Percentiles rank a stretch among this genome's conserved stretches.
Conservation (phyloP, 73 alveolate genomes). For the Blepharisma stoltei region DNA sequence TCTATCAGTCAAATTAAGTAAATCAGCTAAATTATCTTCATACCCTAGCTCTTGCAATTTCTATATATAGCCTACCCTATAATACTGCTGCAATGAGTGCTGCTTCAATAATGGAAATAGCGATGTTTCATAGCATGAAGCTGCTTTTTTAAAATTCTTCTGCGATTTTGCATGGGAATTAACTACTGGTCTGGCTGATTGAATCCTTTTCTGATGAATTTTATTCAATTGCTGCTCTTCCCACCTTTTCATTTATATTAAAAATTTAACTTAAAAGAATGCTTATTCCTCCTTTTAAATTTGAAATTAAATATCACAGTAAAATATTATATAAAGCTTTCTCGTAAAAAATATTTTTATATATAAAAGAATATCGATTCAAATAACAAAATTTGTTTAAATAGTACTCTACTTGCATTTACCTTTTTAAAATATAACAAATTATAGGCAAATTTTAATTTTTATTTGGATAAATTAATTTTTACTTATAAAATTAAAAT, state of each 20-base stretch:
- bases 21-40: conserved; percentile 31
- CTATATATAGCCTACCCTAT: conserved; percentile 17
- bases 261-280: too few species aligned
- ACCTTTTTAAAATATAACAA: too few species aligned
- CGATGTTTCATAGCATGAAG: conserved; percentile 16
- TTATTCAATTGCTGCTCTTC: conserved; percentile 31
- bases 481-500: too few species aligned
- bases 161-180: conserved; percentile 1
- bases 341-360: too few species aligned
- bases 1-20: conserved; percentile 13
- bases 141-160: conserved; percentile 15
- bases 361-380: too few species aligned
- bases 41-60: conserved; percentile 32
- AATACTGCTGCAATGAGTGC: conserved; percentile 26
- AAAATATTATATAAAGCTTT: too few species aligned
- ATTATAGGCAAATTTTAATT: too few species aligned
- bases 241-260: conserved; percentile 41
- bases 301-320: too few species aligned
- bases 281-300: too few species aligned
- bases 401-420: too few species aligned
- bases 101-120: conserved; percentile 8
- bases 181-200: conserved; percentile 36
- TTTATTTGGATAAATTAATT: too few species aligned
- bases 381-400: too few species aligned
- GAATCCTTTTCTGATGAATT: conserved; percentile 34